Evolutionary conservation across 306 rosid genomes (phyloP).

Genomic region (Gynostemma pentaphyllum): DNA sequence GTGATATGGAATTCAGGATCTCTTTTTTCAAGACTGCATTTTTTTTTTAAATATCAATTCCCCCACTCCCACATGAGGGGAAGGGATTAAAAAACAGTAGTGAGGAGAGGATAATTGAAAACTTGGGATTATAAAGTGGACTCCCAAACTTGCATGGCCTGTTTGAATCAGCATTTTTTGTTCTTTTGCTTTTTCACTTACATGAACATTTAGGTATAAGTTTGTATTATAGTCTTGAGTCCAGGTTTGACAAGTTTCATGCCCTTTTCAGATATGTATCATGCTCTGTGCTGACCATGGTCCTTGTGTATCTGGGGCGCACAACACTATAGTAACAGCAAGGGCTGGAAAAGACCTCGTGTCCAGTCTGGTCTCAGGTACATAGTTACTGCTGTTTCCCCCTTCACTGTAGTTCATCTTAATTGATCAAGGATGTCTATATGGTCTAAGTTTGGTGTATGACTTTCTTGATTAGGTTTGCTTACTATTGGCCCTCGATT

Average conservation of each 20-base stretch:
- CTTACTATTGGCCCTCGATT: constrained; percentile 99
- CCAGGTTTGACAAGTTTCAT: constrained; percentile 29
- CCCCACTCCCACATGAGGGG: no score
- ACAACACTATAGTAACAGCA: constrained; percentile 91
- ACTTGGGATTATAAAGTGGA: no score
- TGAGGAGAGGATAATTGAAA: no score
- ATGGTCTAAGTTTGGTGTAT: constrained; percentile 6
- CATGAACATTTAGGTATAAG: background rate
- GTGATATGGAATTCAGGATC: background rate
- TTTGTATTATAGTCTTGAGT: background rate
- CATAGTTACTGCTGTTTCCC: background rate
- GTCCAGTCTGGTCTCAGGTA: constrained; percentile 93
- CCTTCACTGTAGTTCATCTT: background rate
- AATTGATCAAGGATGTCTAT: background rate
- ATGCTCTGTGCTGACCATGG: constrained; percentile 99
- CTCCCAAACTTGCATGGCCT: no score
- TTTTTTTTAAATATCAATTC: no score
- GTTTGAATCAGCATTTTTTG: background rate
- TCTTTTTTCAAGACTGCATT: no score
- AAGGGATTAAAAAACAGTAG: no score
- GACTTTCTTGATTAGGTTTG: constrained; percentile 62
- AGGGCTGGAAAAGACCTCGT: constrained; percentile 99
- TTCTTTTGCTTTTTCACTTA: constrained; percentile 3
- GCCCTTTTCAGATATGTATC: constrained; percentile 65
- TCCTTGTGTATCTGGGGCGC: constrained; percentile 99